Evolutionary conservation across 176 grass and related monocot genomes (phyloP), one percentile per base, ranked within the genome.

Genomic region (Carex scoparia): DNA sequence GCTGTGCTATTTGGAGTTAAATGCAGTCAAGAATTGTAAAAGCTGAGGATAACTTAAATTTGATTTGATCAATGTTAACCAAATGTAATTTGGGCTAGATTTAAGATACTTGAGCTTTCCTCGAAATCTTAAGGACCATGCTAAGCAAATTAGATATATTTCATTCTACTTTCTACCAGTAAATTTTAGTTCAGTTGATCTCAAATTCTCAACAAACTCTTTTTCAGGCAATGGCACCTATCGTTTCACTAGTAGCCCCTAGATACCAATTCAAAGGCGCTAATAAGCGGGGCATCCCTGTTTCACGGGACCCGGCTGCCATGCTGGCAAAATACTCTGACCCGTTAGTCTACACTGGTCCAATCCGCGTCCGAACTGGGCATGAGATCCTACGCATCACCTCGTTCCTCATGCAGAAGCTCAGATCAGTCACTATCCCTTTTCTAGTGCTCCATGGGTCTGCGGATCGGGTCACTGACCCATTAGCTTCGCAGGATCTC

Each of bases 261-360:
- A 93, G 93, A 88, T 89, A 93, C 31, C 96, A 99, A 76, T 99
- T 99, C 93, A 99, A 94, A 86, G 96, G 96, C 51, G 96, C 96
- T 0, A 99, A 99, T 88, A 99, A 92, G 49, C 84, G 85, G n/a
- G 96, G 96, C 53, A 94, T 99, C 14, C 96, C 96, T 0, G 96
- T 99, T 5, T 95, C 93, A 1, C 91, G 96, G 2, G 96, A 99
- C 61, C 96, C 93, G 0, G 93, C 93, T 0, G 93, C 93, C 5
- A 85, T 99, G 87, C 72, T 94, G 18, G 91, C 96, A 6, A 99
- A 99, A 57, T 99, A 99, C 90, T 94, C 96, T 0, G 96, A 98
- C 46, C 96, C 96, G 1, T 44, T 99, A 69, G 93, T 99, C 38
- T 95, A 99, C 89, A 99, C 96, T 0, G 90, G 96, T 10, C 91